Evolutionary conservation across 495 filamentous ascomycete genomes (phyloP), one percentile per base, ranked within the genome.

Genomic region (Tetracladium setigerum): DNA sequence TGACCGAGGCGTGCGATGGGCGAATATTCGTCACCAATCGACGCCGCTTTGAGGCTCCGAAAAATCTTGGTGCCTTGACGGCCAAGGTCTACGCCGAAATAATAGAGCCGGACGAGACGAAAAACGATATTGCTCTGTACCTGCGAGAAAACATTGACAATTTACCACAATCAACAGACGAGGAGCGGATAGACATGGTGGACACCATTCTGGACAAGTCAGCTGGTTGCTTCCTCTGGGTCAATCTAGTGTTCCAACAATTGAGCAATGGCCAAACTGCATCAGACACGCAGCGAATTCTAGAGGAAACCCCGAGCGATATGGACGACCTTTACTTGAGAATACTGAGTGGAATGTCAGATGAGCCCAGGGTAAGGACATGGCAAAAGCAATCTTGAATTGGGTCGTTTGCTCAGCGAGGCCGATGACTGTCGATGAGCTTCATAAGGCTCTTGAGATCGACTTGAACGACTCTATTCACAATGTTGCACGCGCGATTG

Each of bases 191-290:
- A 18, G 19, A 30, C n/a, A 22, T 53, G 5, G 36, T 46, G 13
- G 41, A 53, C 1, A 52, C 33, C 24, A 52, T 57, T n/a, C 13
- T 60, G 12, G 13, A 16, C 7, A 54, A 52, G 30, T 39, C 50
- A 7, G 14, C 22, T 0, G 53, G 50, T 0, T 47, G 16, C 35
- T 60, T 60, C 34, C 30, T 60, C 7, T 60, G 57, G 57, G 46
- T 43, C 1, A 15, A 6, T 11, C 41, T 57, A 1, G 54, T 53
- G 11, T 7, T 60, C 2, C 8, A 54, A 7, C 44, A 51, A 33
- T 22, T 57, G 5, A 27, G 17, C 12, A 39, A 46, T 2, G 16
- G 16, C 2, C 45, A 50, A 18, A 19, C n/a, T 3, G 9, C 45
- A 1, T 24, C 43, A 13, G 38, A 37, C 5, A 35, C 45, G 7